Percentiles rank a stretch among this genome's conserved stretches.
These are phyloP conservation scores for Lepidium aucheri DNA, from an alignment of 345 rosid genomes.

Conservation along the genomic window DNA sequence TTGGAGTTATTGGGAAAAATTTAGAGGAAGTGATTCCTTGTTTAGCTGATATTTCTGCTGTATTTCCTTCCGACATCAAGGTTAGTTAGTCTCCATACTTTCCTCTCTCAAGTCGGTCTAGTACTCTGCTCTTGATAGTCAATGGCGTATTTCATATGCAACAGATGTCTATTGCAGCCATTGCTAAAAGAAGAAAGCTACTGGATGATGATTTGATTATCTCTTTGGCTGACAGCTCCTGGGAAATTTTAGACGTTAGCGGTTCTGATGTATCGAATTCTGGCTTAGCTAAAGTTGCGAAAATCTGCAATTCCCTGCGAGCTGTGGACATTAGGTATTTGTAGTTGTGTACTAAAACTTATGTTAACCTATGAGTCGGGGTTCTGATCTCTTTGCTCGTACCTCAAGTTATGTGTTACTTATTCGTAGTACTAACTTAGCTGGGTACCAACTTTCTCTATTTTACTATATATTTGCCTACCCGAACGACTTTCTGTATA, in stretches of 20 bases:
- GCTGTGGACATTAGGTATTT: constrained; percentile 82
- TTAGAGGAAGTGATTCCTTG: constrained; percentile 66
- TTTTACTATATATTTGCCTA: no score
- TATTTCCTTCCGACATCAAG: constrained; percentile 68
- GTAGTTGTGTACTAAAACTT: background rate
- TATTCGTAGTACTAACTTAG: background rate
- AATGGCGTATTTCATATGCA: background rate
- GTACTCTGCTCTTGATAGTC: background rate
- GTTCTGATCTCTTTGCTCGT: background rate
- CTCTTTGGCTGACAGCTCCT: constrained; percentile 67
- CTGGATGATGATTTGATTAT: constrained; percentile 49
- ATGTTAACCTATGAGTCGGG: background rate
- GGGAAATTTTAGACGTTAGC: constrained; percentile 79
- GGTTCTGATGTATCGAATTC: constrained; percentile 67
- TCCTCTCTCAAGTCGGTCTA: background rate
- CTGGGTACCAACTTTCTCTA: background rate
- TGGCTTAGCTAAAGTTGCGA: constrained; percentile 52
- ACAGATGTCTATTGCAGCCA: constrained; percentile 61
- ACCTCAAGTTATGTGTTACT: background rate
- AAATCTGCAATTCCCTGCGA: constrained; percentile 52
- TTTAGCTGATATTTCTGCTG: constrained; percentile 47
- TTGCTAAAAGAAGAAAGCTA: constrained; percentile 76
- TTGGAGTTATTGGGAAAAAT: constrained; percentile 72
- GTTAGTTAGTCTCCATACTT: constrained; percentile 19
- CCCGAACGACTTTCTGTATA: background rate